Evolutionary conservation across 768 basidiomycete species (phyloP).

Genomic region (Pisolithus orientalis): DNA sequence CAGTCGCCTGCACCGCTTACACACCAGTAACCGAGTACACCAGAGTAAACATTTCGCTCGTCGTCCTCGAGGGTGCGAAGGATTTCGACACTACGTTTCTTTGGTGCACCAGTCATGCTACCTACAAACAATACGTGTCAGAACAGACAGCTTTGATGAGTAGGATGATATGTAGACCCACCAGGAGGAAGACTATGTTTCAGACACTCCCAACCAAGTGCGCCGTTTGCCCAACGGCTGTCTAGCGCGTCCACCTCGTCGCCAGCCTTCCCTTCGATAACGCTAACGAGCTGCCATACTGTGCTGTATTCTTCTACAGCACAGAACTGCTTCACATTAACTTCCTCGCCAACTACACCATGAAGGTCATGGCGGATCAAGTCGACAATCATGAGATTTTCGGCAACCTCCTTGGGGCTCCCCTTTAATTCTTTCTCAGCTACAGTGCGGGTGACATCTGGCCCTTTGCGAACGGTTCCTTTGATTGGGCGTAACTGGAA

Average conservation of each 20-base stretch:
- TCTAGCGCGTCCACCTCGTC: slow-evolving; percentile 18
- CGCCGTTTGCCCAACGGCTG: slow-evolving; percentile 22
- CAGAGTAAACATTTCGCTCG: slow-evolving; percentile 80
- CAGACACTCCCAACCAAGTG: slow-evolving; percentile 75
- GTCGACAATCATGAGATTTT: too few relatives aligned
- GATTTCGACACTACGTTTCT: slow-evolving; percentile 89
- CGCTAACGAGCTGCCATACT: slow-evolving; percentile 88
- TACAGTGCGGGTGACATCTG: slow-evolving; percentile 53
- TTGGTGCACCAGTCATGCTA: slow-evolving; percentile 70
- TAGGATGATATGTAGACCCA: slow-evolving; percentile 23
- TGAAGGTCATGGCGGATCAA: too few relatives aligned
- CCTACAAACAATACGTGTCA: too few relatives aligned
- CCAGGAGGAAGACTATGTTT: slow-evolving; percentile 82
- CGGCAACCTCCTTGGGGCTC: slow-evolving; percentile 37
- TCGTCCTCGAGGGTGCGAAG: slow-evolving; percentile 64
- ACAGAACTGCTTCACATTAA: slow-evolving; percentile 76
- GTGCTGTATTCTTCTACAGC: slow-evolving; percentile 81
- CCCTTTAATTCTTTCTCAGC: slow-evolving; percentile 60
- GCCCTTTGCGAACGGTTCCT: slow-evolving; percentile 76
- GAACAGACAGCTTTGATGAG: too few relatives aligned
- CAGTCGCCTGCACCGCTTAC: slow-evolving; percentile 82
- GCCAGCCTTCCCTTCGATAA: slow-evolving; percentile 73
- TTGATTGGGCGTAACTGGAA: slow-evolving; percentile 94
- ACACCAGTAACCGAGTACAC: slow-evolving; percentile 90
- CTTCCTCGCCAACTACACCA: too few relatives aligned